Evolutionary conservation across 768 basidiomycete genomes (phyloP), one percentile per base, ranked within the genome.

Genomic region (Tricholoma terreum): DNA sequence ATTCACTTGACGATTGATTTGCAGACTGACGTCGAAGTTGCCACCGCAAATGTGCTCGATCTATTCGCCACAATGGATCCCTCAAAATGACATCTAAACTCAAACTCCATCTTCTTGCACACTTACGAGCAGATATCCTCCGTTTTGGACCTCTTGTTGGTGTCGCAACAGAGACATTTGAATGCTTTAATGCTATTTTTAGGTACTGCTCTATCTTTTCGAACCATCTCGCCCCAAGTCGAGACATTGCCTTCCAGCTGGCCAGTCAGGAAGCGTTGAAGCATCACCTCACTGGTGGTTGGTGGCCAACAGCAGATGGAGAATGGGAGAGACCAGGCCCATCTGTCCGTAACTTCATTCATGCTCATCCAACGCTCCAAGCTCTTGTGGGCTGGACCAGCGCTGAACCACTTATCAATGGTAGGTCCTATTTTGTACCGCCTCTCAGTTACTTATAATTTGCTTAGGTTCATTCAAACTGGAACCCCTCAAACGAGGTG

Each of bases 181-280:
- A 80, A 57, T 69, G 66, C 49, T 81, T 69, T 59, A 80, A 81
- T 62, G 70, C 70, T 6, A 63, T 81, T 7, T 79, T 80, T 50
- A 66, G 75, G 0, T 57, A 65, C 14, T 77, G 75, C 45, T 77
- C 73, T 2, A 65, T 80, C 24, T 62, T 71, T 22, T 73, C 71
- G 9, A 81, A 81, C 52, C 78, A 77, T 31, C 71, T 69, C 14
- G 73, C 77, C 0, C 77, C 78, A 9, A 78, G 79, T 40, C 72
- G 73, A 1, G 72, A 76, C 52, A 75, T 79, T 49, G 76, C 77
- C n/a, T 0, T 34, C 4, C 59, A 72, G 11, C 65, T 78, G 6
- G 63, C 71, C 0, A 53, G 62, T 0, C 66, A 69, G 24, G 67
- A 77, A 14, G 27, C 53, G 0, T 52, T 77, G 2, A 72, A 73